Conservation (phyloP, 352 stramenopile species). For the Phytopythium oedochilum region DNA sequence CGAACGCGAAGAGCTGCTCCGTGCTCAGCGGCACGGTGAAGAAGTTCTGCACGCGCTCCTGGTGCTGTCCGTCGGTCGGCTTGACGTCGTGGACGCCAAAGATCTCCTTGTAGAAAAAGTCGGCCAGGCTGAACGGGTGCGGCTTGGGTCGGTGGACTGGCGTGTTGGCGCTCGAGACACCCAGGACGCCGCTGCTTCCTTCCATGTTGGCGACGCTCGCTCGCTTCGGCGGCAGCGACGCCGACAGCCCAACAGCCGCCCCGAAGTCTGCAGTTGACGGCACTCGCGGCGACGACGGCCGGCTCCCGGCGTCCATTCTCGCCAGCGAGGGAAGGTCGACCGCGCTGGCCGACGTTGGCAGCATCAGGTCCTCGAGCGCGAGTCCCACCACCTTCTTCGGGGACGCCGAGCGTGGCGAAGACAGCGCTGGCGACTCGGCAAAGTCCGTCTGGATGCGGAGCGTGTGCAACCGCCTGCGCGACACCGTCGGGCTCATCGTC, state of each 20-base stretch:
- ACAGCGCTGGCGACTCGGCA: slow-evolving; percentile 9
- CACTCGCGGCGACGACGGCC: neutral
- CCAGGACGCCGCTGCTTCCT: neutral
- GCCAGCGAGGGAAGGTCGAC: neutral
- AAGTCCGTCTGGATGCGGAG: slow-evolving; percentile 34
- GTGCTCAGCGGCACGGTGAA: slow-evolving; percentile 68
- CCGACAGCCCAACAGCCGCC: neutral
- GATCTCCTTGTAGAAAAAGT: slow-evolving; percentile 86
- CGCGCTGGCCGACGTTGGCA: neutral
- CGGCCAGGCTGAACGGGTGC: slow-evolving; percentile 53
- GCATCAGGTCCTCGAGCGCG: neutral
- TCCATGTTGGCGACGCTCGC: slow-evolving; percentile 3
- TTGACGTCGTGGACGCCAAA: slow-evolving; percentile 84
- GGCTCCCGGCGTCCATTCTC: neutral
- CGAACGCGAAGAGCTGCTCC: slow-evolving; percentile 90
- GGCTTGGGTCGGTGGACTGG: slow-evolving; percentile 15
- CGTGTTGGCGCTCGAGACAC: slow-evolving; percentile 1
- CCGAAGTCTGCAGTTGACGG: neutral
- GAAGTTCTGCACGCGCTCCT: slow-evolving; percentile 82
- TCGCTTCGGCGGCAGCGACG: slow-evolving; percentile 1
- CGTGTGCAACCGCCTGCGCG: slow-evolving; percentile 7
- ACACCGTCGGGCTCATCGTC: slow-evolving; percentile 1
- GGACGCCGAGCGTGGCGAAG: slow-evolving; percentile 15
- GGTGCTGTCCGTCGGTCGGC: slow-evolving; percentile 60
- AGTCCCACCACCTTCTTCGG: neutral